These are phyloP conservation scores for Eucalyptus sp. DNA, from an alignment of 345 rosid species.

Conservation along the genomic window DNA sequence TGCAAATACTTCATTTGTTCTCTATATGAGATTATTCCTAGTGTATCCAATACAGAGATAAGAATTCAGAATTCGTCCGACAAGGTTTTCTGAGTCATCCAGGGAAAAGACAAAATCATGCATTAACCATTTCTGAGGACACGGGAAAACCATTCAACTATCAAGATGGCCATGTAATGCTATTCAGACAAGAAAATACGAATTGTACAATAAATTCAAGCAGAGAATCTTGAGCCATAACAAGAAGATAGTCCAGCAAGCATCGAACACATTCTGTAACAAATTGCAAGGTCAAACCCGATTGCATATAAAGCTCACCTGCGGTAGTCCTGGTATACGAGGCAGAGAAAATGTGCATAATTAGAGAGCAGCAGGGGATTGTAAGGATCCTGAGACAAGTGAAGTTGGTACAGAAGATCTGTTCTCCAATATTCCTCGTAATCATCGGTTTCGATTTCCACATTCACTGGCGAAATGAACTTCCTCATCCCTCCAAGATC, in stretches of 20 bases:
- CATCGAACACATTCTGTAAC: background rate
- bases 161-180: background rate
- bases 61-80: background rate
- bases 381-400: constrained; percentile 46
- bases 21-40: background rate
- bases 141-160: background rate
- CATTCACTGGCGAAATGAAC: constrained; percentile 23
- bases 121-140: background rate
- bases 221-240: background rate
- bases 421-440: constrained; percentile 30
- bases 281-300: background rate
- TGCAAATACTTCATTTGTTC: background rate
- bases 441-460: constrained; percentile 32
- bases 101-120: background rate
- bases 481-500: constrained; percentile 19
- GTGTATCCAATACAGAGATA: background rate
- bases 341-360: constrained; percentile 66
- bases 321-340: constrained; percentile 38
- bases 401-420: constrained; percentile 42
- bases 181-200: background rate
- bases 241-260: background rate
- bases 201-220: background rate
- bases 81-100: background rate
- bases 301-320: constrained; percentile 21
- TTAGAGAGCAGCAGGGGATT: constrained; percentile 47